Evolutionary conservation across 1,284 basidiomycete genomes (phyloP).

Genomic region (Sanguinoderma infundibulare): DNA sequence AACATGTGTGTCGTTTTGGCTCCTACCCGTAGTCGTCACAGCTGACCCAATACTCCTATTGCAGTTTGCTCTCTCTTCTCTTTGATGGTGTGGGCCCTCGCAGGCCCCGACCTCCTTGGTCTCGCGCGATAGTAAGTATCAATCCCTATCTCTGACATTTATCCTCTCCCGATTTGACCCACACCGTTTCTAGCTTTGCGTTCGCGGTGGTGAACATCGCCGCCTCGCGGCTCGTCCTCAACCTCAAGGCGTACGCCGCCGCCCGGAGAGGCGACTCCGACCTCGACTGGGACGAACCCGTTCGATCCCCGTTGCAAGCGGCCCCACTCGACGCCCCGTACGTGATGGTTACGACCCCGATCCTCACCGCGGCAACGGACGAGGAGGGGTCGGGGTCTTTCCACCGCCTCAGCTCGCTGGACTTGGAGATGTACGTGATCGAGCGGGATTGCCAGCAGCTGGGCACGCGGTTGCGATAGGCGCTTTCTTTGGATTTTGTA

Average conservation of each 20-base stretch:
- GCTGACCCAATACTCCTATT: background rate
- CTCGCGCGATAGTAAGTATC: constrained; percentile 36
- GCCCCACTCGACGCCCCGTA: constrained; percentile 11
- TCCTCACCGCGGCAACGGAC: too few species aligned
- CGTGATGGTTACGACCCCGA: constrained; percentile 1
- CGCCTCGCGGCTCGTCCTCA: constrained; percentile 34
- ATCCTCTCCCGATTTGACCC: background rate
- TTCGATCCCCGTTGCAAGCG: constrained; percentile 4
- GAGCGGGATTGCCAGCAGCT: constrained; percentile 37
- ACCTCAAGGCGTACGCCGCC: constrained; percentile 34
- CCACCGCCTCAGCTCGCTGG: constrained; percentile 11
- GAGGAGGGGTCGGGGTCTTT: too few species aligned
- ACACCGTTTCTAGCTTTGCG: constrained; percentile 30
- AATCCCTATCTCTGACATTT: background rate
- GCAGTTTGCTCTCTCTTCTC: constrained; percentile 38
- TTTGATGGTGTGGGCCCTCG: constrained; percentile 38
- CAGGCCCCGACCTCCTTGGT: constrained; percentile 34
- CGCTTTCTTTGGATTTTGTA: background rate
- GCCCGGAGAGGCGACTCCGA: constrained; percentile 23
- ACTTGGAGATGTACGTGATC: constrained; percentile 36
- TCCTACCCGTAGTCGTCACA: background rate
- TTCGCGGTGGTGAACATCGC: constrained; percentile 38
- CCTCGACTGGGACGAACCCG: constrained; percentile 18
- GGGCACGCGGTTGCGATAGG: constrained; percentile 31
- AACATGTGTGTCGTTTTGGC: constrained; percentile 23